phyloP scores from a whole-genome alignment of 176 grass and related monocot genomes.

The Alloteropsis semialata region DNA sequence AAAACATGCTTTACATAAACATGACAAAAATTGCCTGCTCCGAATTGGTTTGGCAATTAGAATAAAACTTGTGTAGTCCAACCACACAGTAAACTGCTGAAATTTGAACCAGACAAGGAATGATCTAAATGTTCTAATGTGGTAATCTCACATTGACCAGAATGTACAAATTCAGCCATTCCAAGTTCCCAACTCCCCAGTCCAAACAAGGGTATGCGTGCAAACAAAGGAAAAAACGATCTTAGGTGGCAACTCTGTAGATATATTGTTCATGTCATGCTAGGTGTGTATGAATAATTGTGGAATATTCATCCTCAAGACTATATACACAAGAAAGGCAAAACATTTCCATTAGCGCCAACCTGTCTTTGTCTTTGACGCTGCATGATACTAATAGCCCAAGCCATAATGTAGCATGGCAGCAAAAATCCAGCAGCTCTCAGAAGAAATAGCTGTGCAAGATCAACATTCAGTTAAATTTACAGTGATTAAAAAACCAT shows the following conservation, averaged over 20 bases:
- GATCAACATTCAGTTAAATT: conserved; percentile 18
- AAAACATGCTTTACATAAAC: background rate
- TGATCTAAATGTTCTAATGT: background rate
- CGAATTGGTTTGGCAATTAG: background rate
- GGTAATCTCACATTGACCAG: background rate
- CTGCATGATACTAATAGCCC: conserved; percentile 91
- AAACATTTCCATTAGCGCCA: conserved; percentile 11
- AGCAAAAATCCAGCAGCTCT: conserved; percentile 94
- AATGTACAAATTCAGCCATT: background rate
- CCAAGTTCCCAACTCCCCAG: background rate
- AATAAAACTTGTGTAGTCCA: background rate
- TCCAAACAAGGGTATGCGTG: background rate
- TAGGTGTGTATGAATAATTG: conserved; percentile 12
- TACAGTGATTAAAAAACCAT: background rate
- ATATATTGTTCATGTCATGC: background rate
- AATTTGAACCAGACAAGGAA: background rate
- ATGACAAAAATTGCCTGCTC: background rate
- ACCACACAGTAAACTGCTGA: background rate
- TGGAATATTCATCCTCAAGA: background rate
- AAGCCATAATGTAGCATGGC: conserved; percentile 95
- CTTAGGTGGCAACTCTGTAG: background rate
- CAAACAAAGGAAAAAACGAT: background rate
- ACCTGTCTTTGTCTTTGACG: conserved; percentile 93
- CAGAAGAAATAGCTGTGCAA: conserved; percentile 76
- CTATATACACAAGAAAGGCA: conserved; percentile 5